A percentile compares a stretch with the other conserved stretches of the same genome.
These are phyloP conservation scores for Pseudogymnoascus sp. DNA, from an alignment of 2,329 filamentous ascomycete genomes.

Conservation along the genomic window DNA sequence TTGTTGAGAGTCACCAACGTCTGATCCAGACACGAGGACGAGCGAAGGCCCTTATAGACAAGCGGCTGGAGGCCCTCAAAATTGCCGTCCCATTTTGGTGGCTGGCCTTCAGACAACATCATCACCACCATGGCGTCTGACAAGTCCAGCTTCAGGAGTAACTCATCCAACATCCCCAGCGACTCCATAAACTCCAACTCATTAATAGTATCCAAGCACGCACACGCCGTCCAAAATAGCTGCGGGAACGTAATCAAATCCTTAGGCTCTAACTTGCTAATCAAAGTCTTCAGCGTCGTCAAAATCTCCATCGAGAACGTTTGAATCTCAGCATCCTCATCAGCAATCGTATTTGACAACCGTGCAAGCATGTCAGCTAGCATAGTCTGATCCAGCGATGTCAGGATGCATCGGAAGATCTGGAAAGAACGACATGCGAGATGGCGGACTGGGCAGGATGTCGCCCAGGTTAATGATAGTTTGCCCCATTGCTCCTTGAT, in stretches of 20 bases:
- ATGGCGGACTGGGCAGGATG: conserved; percentile 90
- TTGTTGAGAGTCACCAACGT: conserved; percentile 73
- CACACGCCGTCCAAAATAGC: conserved; percentile 95
- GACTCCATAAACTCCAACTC: conserved; percentile 92
- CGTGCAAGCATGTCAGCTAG: conserved; percentile 93
- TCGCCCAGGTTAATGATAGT: conserved; percentile 88
- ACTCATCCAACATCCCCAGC: conserved; percentile 81
- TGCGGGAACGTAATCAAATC: conserved; percentile 87
- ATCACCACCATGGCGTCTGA: conserved; percentile 61
- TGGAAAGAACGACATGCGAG: conserved; percentile 96
- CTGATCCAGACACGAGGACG: conserved; percentile 71
- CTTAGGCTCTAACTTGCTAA: conserved; percentile 71
- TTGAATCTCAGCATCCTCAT: conserved; percentile 89
- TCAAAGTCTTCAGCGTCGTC: conserved; percentile 86
- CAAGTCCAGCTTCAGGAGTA: conserved; percentile 79
- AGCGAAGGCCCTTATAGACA: conserved; percentile 87
- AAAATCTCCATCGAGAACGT: conserved; percentile 98
- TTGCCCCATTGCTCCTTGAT: conserved; percentile 90
- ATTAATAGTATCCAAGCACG: conserved; percentile 93
- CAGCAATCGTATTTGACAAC: conserved; percentile 92
- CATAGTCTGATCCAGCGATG: conserved; percentile 86
- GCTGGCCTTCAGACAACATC: conserved; percentile 70
- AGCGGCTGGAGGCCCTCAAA: conserved; percentile 84
- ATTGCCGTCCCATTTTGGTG: conserved; percentile 77
- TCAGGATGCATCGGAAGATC: conserved; percentile 89